Percentiles rank a stretch among this genome's conserved stretches.
Evolutionary conservation across 2,329 filamentous ascomycete species (phyloP).

Genomic region (Arthrobotrys entomopaga): DNA sequence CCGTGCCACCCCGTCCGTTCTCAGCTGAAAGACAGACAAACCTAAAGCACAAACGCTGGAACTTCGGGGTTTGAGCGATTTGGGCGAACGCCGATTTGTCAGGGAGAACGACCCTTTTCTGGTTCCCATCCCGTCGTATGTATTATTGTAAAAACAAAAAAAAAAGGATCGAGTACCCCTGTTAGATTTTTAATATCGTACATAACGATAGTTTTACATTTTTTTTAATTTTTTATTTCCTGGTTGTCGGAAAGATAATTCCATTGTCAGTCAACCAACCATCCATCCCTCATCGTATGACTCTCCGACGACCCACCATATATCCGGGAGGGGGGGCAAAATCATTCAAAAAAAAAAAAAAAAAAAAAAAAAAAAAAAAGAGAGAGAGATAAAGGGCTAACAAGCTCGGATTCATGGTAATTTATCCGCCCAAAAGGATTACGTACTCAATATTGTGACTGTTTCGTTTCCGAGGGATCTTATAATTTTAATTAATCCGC

Average conservation of each 20-base stretch:
- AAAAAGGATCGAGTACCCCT: neutral
- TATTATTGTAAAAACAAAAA: too few relatives aligned
- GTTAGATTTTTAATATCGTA: conserved; percentile 24
- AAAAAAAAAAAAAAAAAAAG: too few relatives aligned
- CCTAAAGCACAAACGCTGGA: neutral
- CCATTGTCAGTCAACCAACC: neutral
- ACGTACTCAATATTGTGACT: neutral
- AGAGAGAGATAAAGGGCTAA: too few relatives aligned
- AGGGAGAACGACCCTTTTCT: conserved; percentile 20
- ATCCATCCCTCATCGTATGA: too few relatives aligned
- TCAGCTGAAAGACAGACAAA: conserved; percentile 11
- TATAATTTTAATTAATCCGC: neutral
- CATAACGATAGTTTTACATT: conserved; percentile 26
- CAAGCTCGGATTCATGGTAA: neutral
- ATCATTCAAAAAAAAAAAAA: too few relatives aligned
- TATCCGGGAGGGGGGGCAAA: neutral
- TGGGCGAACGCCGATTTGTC: conserved; percentile 43
- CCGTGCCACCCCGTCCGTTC: neutral
- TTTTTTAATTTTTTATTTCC: neutral
- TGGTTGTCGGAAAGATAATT: neutral
- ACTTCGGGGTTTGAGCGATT: conserved; percentile 10
- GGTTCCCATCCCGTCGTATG: too few relatives aligned
- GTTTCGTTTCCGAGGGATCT: neutral
- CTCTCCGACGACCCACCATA: too few relatives aligned
- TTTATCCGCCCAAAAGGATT: conserved; percentile 5